Evolutionary conservation across 2,329 filamentous ascomycete genomes (phyloP), one percentile per base, ranked within the genome.

Genomic region (Colletotrichum sp.): DNA sequence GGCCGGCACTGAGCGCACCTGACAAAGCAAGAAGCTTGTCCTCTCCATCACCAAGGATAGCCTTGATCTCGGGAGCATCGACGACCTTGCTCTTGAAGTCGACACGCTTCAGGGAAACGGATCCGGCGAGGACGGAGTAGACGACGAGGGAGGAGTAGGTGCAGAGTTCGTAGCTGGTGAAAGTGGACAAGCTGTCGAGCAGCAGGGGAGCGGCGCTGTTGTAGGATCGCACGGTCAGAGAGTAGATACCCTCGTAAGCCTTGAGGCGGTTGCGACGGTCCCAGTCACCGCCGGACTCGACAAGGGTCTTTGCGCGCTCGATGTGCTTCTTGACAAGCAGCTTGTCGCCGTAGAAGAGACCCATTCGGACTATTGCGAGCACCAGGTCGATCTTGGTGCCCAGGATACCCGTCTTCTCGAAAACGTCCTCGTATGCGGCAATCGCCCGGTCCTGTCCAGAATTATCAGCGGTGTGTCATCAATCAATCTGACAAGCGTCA

Each of bases 71-170:
- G 15, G 97, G 96, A 9, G 97, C 97, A 85, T 99, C 97, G 55
- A 99, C 96, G 30, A 99, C 97, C 89, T 99, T 99, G 79, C 95
- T 95, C 90, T 99, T 99, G 91, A 99, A 99, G 86, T 99, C 97
- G 39, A 98, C 95, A 65, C 97, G 94, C 89, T 98, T 98, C 72
- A 99, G 91, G 62, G 96, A 97, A 28, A 99, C 94, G 8, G 96
- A 98, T 75, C 97, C 97, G 44, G 97, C 96, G 39, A 99, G 93
- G 26, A 99, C 96, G 2, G 97, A 96, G 88, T 99, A 99, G 73
- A 98, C 93, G 68, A 99, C 97, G 28, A 99, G 92, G 77, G 92
- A 94, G 75, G 96, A 98, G 89, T 99, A 99, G 79, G 94, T 96
- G 92, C 97, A 99, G 66, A 99, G 92, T 86, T 99, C 97, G 88